Base-by-base conservation (phyloP, 129 eudicot species). In the Saussurea involucrata region DNA sequence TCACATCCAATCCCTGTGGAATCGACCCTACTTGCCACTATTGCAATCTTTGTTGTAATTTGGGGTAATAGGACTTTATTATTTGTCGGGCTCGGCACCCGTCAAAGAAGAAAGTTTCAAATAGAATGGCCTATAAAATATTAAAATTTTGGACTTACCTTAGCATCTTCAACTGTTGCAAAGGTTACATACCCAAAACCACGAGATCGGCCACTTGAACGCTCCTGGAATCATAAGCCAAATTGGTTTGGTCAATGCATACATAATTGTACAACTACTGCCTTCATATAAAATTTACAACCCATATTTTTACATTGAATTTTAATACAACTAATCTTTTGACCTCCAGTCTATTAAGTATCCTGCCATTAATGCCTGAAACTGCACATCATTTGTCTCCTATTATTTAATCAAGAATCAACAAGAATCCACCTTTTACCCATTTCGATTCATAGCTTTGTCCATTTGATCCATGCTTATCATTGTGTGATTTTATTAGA, bases 101-200 rank as follows among this genome's bases (percentile, higher is more conserved):
- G n/a, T n/a, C n/a, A n/a, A n/a, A n/a, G n/a, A 71, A 61, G n/a
- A 21, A 20, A 9, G 60, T n/a, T 65, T 49, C 65, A 37, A 25
- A 27, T 63, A 27, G 28, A n/a, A 67, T 72, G 57, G 2, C 37
- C 33, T 28, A 58, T 60, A 36, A 34, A 64, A 71, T 28, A 12
- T 22, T 60, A 36, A 34, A 64, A 71, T 28, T 13, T 22, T 46
- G 40, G 15, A 33, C 21, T 69, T 82, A 87, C 99, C 97, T 95
- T 92, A n/a, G 99, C 97, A 88, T 92, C 99, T 78, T 95, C 99
- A 64, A 78, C 87, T 40, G 85, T 78, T 17, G 88, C 83, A 85
- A 95, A 95, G 8, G 99, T 95, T n/a, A 90, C 99, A 77, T 95
- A 95, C 66, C 99, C 99, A 84, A 95, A 95, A 66, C 99, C 99